These are phyloP conservation scores for Albifimbria verrucaria DNA, from an alignment of 2,329 filamentous ascomycete species.

Conservation along the genomic window DNA sequence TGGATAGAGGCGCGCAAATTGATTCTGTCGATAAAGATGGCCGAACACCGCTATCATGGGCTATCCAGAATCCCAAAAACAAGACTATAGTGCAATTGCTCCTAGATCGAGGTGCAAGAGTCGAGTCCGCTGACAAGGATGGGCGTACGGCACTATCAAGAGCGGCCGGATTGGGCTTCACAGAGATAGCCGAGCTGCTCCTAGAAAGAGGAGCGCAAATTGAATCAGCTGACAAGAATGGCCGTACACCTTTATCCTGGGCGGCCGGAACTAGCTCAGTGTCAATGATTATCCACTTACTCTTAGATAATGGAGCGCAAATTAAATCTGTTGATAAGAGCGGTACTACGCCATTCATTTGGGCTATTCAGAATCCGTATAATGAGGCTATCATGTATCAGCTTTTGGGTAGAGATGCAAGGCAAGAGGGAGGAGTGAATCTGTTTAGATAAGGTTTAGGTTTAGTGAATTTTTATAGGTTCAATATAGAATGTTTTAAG, in stretches of 20 bases:
- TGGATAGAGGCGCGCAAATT: conserved; percentile 13
- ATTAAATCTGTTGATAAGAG: too few species aligned
- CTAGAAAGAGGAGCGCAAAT: not conserved
- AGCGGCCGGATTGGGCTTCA: not conserved
- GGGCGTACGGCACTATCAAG: not conserved
- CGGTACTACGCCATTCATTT: too few species aligned
- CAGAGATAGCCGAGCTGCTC: not conserved
- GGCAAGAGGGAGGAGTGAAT: too few species aligned
- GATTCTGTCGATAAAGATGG: not conserved
- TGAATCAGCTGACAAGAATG: not conserved
- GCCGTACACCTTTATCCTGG: not conserved
- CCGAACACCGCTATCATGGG: not conserved
- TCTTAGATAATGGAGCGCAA: too few species aligned
- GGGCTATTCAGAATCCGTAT: too few species aligned
- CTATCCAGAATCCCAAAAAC: not conserved
- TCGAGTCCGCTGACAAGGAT: not conserved
- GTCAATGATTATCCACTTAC: too few species aligned
- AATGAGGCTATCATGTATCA: too few species aligned
- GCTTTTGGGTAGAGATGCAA: too few species aligned
- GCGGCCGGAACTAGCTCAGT: not conserved
- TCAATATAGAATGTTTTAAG: too few species aligned
- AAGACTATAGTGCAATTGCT: not conserved
- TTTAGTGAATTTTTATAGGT: too few species aligned
- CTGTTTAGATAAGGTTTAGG: too few species aligned
- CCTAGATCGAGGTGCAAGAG: not conserved